Evolutionary conservation across 2,329 filamentous ascomycete species (phyloP).

Genomic region (Calonectria multiphialidica): DNA sequence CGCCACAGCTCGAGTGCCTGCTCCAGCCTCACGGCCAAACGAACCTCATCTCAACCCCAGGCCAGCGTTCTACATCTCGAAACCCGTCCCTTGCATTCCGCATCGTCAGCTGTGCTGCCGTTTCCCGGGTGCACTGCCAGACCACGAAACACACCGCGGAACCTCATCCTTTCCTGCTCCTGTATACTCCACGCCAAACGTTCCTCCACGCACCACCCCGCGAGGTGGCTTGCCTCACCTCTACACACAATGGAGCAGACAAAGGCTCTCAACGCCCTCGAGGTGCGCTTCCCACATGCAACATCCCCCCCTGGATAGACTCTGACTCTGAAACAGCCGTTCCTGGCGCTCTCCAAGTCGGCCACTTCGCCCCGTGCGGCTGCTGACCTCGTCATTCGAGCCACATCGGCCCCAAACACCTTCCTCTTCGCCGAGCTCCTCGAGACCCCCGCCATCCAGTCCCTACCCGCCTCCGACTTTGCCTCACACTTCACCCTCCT

Average conservation of each 20-base stretch:
- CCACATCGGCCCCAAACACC: slow-evolving; percentile 89
- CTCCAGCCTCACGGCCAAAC: slow-evolving; percentile 40
- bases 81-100: not conserved
- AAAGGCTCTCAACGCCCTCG: slow-evolving; percentile 73
- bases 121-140: not conserved
- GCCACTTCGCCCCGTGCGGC: slow-evolving; percentile 87
- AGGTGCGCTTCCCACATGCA: slow-evolving; percentile 55
- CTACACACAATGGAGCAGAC: slow-evolving; percentile 76
- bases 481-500: slow-evolving; percentile 76
- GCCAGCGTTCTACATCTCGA: not conserved
- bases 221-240: slow-evolving; percentile 41
- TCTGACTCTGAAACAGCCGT: slow-evolving; percentile 72
- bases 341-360: slow-evolving; percentile 87
- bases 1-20: slow-evolving; percentile 40
- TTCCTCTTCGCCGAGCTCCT: slow-evolving; percentile 97
- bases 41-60: slow-evolving; percentile 26
- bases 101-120: not conserved
- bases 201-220: slow-evolving; percentile 17
- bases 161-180: not conserved
- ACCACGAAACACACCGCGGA: not conserved
- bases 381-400: slow-evolving; percentile 86
- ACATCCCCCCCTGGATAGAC: not conserved
- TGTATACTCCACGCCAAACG: not conserved
- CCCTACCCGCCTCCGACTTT: slow-evolving; percentile 74
- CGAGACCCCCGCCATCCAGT: slow-evolving; percentile 81